A percentile compares a stretch with the other conserved stretches of the same genome.
Conservation (phyloP, 2,329 filamentous ascomycete genomes). For the Sordariomycetes sp. region DNA sequence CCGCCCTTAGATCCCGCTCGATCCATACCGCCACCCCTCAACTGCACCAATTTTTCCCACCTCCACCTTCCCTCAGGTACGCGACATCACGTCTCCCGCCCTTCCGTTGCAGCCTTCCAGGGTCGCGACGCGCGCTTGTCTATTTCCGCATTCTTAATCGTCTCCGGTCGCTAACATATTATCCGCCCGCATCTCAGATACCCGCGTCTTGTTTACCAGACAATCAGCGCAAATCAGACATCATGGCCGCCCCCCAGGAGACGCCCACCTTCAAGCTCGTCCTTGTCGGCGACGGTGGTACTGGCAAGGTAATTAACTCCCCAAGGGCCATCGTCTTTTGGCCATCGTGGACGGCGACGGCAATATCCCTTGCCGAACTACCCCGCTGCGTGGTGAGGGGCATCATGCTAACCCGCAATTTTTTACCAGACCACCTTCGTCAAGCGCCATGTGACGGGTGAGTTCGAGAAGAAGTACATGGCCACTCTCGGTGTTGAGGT, state of each 20-base stretch:
- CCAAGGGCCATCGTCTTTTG: not conserved
- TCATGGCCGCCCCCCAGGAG: conserved; percentile 14
- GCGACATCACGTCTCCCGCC: not conserved
- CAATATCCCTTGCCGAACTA: conserved; percentile 1
- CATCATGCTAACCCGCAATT: conserved; percentile 5
- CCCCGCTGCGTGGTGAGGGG: conserved; percentile 5
- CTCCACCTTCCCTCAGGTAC: not conserved
- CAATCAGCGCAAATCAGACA: not conserved
- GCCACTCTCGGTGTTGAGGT: conserved; percentile 99
- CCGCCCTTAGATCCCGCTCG: conserved; percentile 1
- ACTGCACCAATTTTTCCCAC: conserved; percentile 1
- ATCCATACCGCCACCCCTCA: conserved; percentile 3
- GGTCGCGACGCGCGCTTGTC: not conserved
- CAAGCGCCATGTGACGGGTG: conserved; percentile 99
- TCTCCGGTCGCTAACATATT: conserved; percentile 8
- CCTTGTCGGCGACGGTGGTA: conserved; percentile 98
- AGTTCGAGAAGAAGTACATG: conserved; percentile 99
- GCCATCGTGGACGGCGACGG: not conserved
- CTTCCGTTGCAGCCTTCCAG: conserved; percentile 15
- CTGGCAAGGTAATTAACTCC: conserved; percentile 70
- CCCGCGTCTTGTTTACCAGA: conserved; percentile 31
- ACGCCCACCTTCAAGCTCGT: conserved; percentile 97
- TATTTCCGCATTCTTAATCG: conserved; percentile 5
- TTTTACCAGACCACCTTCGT: conserved; percentile 84
- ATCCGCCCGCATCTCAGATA: conserved; percentile 3